Evolutionary conservation across 176 grass and related monocot genomes (phyloP).

Genomic region (Elymus sibiricus): DNA sequence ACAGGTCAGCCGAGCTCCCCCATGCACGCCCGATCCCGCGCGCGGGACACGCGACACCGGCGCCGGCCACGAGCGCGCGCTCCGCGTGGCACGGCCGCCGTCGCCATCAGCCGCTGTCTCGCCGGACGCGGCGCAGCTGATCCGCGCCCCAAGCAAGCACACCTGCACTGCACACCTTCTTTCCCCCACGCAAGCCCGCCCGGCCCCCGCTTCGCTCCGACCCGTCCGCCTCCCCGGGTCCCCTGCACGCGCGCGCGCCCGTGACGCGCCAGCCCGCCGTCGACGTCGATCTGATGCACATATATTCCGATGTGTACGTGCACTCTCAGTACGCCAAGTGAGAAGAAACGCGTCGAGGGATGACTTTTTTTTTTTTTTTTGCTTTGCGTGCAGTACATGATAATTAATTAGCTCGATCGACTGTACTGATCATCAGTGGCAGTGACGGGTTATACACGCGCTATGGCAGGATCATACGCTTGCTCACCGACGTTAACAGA

Average conservation of each 20-base stretch:
- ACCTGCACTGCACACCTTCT: constrained; percentile 20
- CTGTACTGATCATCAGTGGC: not conserved
- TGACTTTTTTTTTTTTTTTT: not conserved
- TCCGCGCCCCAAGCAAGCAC: constrained; percentile 8
- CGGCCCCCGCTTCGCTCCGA: not conserved
- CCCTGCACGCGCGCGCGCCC: not conserved
- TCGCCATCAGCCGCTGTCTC: not conserved
- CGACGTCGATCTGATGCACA: not conserved
- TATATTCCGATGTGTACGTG: not conserved
- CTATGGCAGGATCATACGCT: not conserved
- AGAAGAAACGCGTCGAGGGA: not conserved
- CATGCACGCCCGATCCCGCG: not conserved
- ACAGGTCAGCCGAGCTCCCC: not conserved
- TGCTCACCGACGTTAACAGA: not conserved
- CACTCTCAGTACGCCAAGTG: not conserved
- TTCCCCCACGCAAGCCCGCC: constrained; percentile 56
- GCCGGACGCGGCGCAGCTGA: constrained; percentile 30
- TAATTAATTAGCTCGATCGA: not conserved
- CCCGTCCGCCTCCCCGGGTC: not conserved
- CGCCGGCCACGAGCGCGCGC: not conserved
- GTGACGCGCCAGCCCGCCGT: not conserved
- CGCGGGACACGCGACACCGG: constrained; percentile 18
- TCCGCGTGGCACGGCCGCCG: not conserved
- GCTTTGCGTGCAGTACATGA: not conserved
- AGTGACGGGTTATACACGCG: not conserved